Conservation (phyloP, 345 rosid genomes). For the Pistacia atlantica region DNA sequence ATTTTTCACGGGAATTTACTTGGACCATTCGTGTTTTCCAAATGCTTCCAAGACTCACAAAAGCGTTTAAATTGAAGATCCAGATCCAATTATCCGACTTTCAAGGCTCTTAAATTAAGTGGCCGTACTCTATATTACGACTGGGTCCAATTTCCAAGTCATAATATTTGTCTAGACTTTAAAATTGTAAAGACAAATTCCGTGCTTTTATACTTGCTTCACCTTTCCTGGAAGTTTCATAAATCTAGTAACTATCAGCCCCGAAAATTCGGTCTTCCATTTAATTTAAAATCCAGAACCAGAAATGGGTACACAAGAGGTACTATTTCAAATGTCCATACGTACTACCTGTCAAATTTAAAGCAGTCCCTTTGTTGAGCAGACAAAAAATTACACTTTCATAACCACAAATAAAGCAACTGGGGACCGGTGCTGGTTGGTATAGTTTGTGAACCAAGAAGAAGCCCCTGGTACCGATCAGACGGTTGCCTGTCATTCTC, state of each 20-base stretch:
- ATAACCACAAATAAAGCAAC: not conserved
- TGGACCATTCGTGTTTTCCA: not conserved
- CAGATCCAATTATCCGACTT: too few species aligned
- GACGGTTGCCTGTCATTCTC: not conserved
- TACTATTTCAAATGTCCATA: not conserved
- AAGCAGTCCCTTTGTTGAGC: not conserved
- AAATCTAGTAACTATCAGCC: not conserved
- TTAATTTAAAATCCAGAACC: not conserved
- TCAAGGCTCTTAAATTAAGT: too few species aligned
- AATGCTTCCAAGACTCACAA: too few species aligned
- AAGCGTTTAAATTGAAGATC: too few species aligned
- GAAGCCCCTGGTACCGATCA: not conserved
- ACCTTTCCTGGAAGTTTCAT: not conserved
- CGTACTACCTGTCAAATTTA: not conserved
- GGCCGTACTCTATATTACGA: too few species aligned
- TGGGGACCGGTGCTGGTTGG: not conserved
- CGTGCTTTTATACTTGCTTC: not conserved
- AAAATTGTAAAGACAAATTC: not conserved
- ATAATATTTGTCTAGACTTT: not conserved
- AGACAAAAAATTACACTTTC: not conserved
- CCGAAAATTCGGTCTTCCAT: too few species aligned
- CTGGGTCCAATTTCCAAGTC: constrained; percentile 5
- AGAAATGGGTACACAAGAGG: not conserved
- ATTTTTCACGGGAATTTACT: constrained; percentile 3
- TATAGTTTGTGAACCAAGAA: not conserved